Percentiles rank a stretch among this genome's conserved stretches.
phyloP scores from a whole-genome alignment of 306 rosid species.

The Pueraria montana region DNA sequence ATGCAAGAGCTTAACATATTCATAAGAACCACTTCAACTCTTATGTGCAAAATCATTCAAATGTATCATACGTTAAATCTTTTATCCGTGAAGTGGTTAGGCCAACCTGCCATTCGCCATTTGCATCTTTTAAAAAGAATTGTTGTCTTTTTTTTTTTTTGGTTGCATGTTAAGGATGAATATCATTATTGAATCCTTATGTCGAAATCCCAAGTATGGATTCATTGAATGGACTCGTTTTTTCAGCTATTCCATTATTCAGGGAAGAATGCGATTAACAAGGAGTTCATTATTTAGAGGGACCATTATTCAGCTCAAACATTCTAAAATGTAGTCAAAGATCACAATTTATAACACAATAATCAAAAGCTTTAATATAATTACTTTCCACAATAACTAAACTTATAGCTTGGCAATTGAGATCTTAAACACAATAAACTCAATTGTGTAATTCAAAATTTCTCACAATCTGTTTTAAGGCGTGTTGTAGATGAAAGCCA shows the following conservation, averaged over 20 bases:
- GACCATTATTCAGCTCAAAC: conserved; percentile 5
- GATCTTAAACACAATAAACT: not conserved
- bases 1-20: not conserved
- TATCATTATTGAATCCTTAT: not conserved
- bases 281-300: not conserved
- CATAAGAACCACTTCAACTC: not conserved
- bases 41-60: not conserved
- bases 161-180: conserved; percentile 5
- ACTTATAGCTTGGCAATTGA: not conserved
- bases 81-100: conserved; percentile 3
- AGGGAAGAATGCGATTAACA: not conserved
- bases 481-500: not conserved
- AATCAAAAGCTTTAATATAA: not conserved
- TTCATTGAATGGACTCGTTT: conserved; percentile 5
- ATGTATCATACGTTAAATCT: not conserved
- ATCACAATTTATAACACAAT: not conserved
- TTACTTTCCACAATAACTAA: not conserved
- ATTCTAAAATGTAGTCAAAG: not conserved
- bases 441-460: not conserved
- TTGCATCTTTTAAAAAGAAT: not conserved
- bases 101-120: not conserved
- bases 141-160: not conserved
- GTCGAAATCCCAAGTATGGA: not conserved
- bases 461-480: not conserved
- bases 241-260: not conserved